These are phyloP conservation scores for Aristolochia fimbriata DNA, from an alignment of 164 flowering plant species.

Conservation along the genomic window DNA sequence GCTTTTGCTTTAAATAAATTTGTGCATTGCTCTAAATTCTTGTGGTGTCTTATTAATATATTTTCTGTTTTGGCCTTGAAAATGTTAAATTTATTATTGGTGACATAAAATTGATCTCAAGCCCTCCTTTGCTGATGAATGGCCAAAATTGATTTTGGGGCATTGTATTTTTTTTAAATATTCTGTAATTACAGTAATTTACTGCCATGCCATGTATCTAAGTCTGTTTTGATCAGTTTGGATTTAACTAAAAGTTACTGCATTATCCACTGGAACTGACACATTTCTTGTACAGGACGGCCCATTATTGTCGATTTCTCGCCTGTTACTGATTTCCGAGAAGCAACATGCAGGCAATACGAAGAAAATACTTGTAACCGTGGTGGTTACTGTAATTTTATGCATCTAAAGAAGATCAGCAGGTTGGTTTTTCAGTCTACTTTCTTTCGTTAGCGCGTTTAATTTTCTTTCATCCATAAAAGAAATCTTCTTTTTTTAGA, in stretches of 20 bases:
- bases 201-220: background rate
- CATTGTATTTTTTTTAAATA: no score
- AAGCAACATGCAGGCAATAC: constrained; percentile 90
- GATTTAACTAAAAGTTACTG: background rate
- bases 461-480: no score
- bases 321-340: constrained; percentile 92
- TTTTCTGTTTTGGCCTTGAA: no score
- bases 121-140: no score
- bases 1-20: no score
- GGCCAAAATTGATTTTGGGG: no score
- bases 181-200: no score
- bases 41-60: no score
- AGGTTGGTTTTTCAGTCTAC: constrained; percentile 25
- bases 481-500: no score
- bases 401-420: constrained; percentile 89
- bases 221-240: background rate
- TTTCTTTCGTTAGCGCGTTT: background rate
- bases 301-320: constrained; percentile 94
- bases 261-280: background rate
- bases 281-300: constrained; percentile 42
- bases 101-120: no score
- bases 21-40: no score
- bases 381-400: constrained; percentile 91
- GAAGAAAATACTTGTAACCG: constrained; percentile 84
- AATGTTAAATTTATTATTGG: no score